Conservation (phyloP, 306 rosid genomes). For the Vigna radiata region DNA sequence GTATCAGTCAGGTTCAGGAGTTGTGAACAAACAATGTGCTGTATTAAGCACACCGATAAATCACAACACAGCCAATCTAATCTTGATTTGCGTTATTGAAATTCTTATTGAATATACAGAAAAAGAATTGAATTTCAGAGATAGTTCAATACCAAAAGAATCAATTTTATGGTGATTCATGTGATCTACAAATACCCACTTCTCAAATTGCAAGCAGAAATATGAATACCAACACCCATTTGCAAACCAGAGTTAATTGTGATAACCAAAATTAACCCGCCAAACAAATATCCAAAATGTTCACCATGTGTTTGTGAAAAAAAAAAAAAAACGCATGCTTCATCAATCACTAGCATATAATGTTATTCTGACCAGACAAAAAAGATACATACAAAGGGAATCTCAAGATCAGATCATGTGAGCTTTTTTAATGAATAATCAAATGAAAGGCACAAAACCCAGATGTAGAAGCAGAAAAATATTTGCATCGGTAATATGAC, state of each 20-base stretch:
- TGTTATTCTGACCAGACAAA: conserved; percentile 1
- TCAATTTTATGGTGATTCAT: not conserved
- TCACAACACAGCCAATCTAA: not conserved
- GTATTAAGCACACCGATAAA: not conserved
- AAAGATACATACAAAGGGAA: not conserved
- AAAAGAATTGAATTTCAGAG: not conserved
- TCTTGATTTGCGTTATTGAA: not conserved
- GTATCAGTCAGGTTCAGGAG: not conserved
- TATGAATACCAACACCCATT: not conserved
- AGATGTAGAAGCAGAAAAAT: conserved; percentile 11
- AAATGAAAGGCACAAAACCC: not conserved
- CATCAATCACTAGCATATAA: not conserved
- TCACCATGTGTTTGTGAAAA: not conserved
- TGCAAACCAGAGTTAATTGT: not conserved
- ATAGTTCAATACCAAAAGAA: not conserved
- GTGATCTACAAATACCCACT: not conserved
- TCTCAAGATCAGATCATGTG: conserved; percentile 22
- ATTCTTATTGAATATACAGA: not conserved
- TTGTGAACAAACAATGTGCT: not conserved
- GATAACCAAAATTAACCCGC: not conserved
- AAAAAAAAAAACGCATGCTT: not conserved
- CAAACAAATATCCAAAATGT: not conserved
- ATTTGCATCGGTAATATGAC: not conserved
- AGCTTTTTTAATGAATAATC: not conserved
- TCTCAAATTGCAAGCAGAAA: not conserved